These are phyloP conservation scores for Scleroderma citrinum DNA, from an alignment of 768 basidiomycete genomes.

Conservation along the genomic window DNA sequence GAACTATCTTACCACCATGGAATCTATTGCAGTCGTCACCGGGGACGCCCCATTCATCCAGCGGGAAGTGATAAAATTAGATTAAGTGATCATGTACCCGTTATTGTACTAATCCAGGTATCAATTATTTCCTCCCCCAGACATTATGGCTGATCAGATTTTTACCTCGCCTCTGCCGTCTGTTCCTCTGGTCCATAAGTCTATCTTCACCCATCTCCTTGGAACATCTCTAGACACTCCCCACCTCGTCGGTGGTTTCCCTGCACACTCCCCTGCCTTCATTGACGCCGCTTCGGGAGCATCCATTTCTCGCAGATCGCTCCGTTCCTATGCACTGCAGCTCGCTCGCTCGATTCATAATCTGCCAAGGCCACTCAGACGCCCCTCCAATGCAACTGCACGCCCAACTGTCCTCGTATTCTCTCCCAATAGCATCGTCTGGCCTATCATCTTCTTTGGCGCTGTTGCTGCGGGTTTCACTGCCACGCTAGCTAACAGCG, in stretches of 20 bases:
- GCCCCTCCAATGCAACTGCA: slow-evolving; percentile 40
- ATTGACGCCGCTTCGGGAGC: slow-evolving; percentile 59
- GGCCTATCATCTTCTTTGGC: slow-evolving; percentile 40
- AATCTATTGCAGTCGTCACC: no score
- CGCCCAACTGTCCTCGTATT: slow-evolving; percentile 51
- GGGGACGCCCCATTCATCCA: no score
- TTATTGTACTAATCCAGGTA: no score
- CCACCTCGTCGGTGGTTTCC: slow-evolving; percentile 36
- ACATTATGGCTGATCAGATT: slow-evolving; percentile 12
- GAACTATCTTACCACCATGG: no score
- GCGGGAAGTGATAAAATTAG: no score
- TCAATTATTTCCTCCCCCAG: no score
- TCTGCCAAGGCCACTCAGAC: slow-evolving; percentile 39
- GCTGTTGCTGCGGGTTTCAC: slow-evolving; percentile 60
- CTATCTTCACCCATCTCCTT: slow-evolving; percentile 28
- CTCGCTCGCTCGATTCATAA: slow-evolving; percentile 54
- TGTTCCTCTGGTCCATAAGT: slow-evolving; percentile 18
- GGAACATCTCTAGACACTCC: slow-evolving; percentile 14
- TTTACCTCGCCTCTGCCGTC: slow-evolving; percentile 17
- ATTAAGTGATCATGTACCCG: no score
- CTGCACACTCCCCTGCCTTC: slow-evolving; percentile 46
- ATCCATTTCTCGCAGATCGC: slow-evolving; percentile 48
- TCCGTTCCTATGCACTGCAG: slow-evolving; percentile 47
- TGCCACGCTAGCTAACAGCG: slow-evolving; percentile 68
- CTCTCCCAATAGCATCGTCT: slow-evolving; percentile 61